A percentile compares a stretch with the other conserved stretches of the same genome.
These are phyloP conservation scores for Wickerhamiella vanderwaltii DNA, from an alignment of 805 yeast genomes.

Conservation along the genomic window DNA sequence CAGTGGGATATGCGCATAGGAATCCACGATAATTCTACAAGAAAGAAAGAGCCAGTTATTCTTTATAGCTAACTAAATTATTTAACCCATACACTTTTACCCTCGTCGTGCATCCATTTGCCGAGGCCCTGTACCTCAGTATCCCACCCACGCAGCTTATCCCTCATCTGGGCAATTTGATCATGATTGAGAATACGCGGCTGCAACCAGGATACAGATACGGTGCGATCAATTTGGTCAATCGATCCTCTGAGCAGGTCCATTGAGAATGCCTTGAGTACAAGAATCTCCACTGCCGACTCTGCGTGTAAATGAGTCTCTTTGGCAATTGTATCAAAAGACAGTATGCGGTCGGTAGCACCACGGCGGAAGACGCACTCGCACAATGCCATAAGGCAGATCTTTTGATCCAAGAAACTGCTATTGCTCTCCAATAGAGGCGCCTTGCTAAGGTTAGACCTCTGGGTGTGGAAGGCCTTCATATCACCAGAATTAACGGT, in stretches of 20 bases:
- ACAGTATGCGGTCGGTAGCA: constrained; percentile 57
- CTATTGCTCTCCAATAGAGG: constrained; percentile 49
- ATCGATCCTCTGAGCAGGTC: constrained; percentile 79
- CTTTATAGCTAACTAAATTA: background rate
- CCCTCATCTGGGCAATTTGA: constrained; percentile 68
- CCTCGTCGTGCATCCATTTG: constrained; percentile 45
- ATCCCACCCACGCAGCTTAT: constrained; percentile 69
- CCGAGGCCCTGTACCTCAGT: constrained; percentile 55
- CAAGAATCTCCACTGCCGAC: constrained; percentile 76
- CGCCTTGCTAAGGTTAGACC: constrained; percentile 31
- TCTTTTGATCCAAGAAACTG: constrained; percentile 71
- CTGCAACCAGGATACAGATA: constrained; percentile 87
- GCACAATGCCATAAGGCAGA: constrained; percentile 81
- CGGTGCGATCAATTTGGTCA: constrained; percentile 70
- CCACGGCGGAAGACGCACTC: constrained; percentile 74
- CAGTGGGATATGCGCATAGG: too few relatives aligned
- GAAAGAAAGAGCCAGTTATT: too few relatives aligned
- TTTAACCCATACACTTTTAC: constrained; percentile 48
- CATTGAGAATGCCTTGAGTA: constrained; percentile 81
- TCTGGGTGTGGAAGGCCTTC: constrained; percentile 43
- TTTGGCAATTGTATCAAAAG: constrained; percentile 59
- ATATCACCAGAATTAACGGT: constrained; percentile 73
- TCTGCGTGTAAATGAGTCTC: constrained; percentile 50
- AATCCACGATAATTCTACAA: too few relatives aligned
- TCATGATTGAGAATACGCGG: constrained; percentile 79